Conservation (phyloP, 495 filamentous ascomycete genomes). For the Thozetella sp. region DNA sequence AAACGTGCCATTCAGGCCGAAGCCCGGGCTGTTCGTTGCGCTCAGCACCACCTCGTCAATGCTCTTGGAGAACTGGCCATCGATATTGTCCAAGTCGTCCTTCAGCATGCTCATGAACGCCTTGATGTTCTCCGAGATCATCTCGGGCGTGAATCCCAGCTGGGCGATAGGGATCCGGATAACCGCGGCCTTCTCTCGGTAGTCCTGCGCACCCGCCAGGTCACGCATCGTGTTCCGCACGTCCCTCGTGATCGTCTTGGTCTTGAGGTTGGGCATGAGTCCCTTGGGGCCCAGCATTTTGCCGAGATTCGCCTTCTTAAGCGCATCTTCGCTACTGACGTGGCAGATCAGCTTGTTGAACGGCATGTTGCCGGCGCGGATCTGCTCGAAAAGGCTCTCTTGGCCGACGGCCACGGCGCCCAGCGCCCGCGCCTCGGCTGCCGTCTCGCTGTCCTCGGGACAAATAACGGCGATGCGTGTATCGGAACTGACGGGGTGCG, state of each 20-base stretch:
- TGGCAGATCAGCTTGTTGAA: constrained; percentile 93
- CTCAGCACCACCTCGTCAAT: constrained; percentile 94
- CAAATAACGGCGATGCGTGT: constrained; percentile 86
- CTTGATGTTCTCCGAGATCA: constrained; percentile 84
- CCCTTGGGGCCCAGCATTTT: constrained; percentile 84
- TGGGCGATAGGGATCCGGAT: constrained; percentile 89
- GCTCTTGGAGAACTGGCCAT: constrained; percentile 75
- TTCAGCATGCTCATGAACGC: constrained; percentile 75
- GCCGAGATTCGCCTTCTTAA: constrained; percentile 78
- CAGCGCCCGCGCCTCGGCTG: constrained; percentile 67
- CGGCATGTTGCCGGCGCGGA: constrained; percentile 72
- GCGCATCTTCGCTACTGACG: constrained; percentile 65
- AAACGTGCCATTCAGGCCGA: constrained; percentile 82
- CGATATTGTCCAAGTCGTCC: constrained; percentile 69
- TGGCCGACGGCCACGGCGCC: constrained; percentile 86
- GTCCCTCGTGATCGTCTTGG: constrained; percentile 83
- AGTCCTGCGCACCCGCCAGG: constrained; percentile 81
- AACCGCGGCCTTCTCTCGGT: constrained; percentile 82
- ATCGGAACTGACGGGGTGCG: constrained; percentile 85
- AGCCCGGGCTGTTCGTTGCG: constrained; percentile 82
- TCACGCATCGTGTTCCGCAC: constrained; percentile 69
- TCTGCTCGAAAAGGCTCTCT: constrained; percentile 77
- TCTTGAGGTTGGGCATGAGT: constrained; percentile 89
- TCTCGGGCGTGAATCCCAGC: constrained; percentile 83
- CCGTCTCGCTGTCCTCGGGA: constrained; percentile 69